Evolutionary conservation across 352 stramenopile genomes (phyloP).

Genomic region (Pseudoperonospora humuli): DNA sequence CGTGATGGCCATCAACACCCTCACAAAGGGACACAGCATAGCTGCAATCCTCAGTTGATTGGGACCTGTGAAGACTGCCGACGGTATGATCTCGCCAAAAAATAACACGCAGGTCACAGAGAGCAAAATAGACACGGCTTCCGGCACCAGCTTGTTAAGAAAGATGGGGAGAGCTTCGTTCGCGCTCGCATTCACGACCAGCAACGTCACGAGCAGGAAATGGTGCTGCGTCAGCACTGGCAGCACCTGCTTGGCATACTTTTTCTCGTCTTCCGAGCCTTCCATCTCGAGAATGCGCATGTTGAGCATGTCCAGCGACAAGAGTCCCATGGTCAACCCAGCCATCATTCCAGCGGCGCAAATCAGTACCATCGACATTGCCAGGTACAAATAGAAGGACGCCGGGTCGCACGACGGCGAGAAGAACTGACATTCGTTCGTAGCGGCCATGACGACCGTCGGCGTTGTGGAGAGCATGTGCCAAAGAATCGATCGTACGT

Average conservation of each 20-base stretch:
- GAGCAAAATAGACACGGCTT: constrained; percentile 89
- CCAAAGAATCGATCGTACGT: no score
- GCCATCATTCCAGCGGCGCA: constrained; percentile 60
- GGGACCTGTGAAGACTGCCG: constrained; percentile 42
- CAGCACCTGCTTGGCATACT: constrained; percentile 67
- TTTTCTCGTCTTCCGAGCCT: constrained; percentile 67
- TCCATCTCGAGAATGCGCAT: constrained; percentile 74
- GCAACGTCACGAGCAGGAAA: constrained; percentile 90
- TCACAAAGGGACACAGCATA: constrained; percentile 77
- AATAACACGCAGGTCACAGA: constrained; percentile 93
- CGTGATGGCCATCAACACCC: constrained; percentile 79
- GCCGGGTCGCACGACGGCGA: constrained; percentile 51
- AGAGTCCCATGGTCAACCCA: constrained; percentile 65
- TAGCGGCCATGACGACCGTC: constrained; percentile 5
- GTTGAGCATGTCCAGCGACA: constrained; percentile 78
- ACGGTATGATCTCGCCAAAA: constrained; percentile 96
- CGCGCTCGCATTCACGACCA: constrained; percentile 91
- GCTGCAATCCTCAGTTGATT: constrained; percentile 87
- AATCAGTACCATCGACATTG: constrained; percentile 43
- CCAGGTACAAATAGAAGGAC: constrained; percentile 51
- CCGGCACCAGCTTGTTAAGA: constrained; percentile 83
- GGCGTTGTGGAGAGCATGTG: not conserved
- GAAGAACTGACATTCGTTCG: constrained; percentile 42
- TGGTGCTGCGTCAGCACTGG: constrained; percentile 89
- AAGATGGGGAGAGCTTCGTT: constrained; percentile 94